These are phyloP conservation scores for Artemisia annua DNA, from an alignment of 129 eudicot species.

Conservation along the genomic window DNA sequence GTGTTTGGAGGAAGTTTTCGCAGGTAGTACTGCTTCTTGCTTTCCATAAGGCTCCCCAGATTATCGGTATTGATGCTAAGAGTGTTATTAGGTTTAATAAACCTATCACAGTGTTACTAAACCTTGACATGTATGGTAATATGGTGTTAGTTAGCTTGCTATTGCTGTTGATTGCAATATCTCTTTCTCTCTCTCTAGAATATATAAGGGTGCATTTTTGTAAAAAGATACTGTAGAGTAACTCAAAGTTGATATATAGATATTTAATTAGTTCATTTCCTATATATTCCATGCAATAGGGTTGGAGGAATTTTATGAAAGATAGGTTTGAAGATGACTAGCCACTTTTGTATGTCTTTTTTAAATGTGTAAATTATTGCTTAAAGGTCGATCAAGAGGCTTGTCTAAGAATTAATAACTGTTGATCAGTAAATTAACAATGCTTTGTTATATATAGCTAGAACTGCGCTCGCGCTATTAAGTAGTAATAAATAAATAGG, in stretches of 20 bases:
- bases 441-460: too few species aligned
- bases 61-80: conserved; percentile 78
- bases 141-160: neutral
- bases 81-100: conserved; percentile 78
- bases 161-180: conserved; percentile 7
- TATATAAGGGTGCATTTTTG: conserved; percentile 8
- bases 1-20: conserved; percentile 79
- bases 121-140: conserved; percentile 49
- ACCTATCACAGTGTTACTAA: conserved; percentile 84
- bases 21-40: conserved; percentile 74
- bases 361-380: neutral
- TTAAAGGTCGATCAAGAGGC: too few species aligned
- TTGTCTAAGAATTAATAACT: too few species aligned
- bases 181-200: conserved; percentile 9
- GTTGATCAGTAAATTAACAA: too few species aligned
- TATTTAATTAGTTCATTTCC: conserved; percentile 2
- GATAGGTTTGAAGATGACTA: conserved; percentile 26
- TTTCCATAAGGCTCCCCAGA: conserved; percentile 82
- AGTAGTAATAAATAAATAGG: too few species aligned
- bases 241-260: neutral
- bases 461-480: too few species aligned
- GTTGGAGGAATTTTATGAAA: conserved; percentile 25
- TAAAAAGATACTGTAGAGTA: conserved; percentile 25
- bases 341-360: neutral
- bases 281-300: conserved; percentile 29